These are phyloP conservation scores for Aspergillus melleus DNA, from an alignment of 2,329 filamentous ascomycete species.

Conservation along the genomic window DNA sequence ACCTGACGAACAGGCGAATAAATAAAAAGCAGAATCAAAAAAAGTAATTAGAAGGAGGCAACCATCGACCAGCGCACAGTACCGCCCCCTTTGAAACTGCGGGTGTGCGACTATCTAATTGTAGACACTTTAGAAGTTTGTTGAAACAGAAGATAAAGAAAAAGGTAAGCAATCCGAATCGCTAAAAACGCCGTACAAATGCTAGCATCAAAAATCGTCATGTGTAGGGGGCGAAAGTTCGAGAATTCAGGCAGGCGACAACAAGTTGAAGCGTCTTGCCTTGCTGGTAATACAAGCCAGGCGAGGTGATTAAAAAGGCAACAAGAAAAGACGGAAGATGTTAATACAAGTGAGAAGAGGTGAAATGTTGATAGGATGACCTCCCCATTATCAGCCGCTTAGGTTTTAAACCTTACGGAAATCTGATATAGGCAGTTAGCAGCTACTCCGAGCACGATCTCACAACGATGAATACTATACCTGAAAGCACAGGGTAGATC, in stretches of 20 bases:
- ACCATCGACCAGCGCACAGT: slow-evolving; percentile 45
- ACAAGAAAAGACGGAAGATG: slow-evolving; percentile 17
- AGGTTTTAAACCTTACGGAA: slow-evolving; percentile 60
- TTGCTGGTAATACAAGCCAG: slow-evolving; percentile 17
- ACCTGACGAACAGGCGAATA: background rate
- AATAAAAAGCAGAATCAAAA: slow-evolving; percentile 19
- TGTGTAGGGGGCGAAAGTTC: slow-evolving; percentile 16
- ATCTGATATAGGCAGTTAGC: slow-evolving; percentile 46
- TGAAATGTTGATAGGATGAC: slow-evolving; percentile 17
- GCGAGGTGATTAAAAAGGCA: slow-evolving; percentile 7
- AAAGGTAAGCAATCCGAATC: slow-evolving; percentile 29
- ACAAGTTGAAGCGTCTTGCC: slow-evolving; percentile 15
- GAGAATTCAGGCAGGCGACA: slow-evolving; percentile 16
- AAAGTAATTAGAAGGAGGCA: slow-evolving; percentile 38
- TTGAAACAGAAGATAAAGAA: slow-evolving; percentile 14
- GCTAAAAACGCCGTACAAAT: slow-evolving; percentile 48
- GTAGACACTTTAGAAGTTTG: slow-evolving; percentile 27
- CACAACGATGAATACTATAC: slow-evolving; percentile 49
- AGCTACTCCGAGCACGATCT: background rate
- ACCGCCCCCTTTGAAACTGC: slow-evolving; percentile 39
- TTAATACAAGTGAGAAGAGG: slow-evolving; percentile 30
- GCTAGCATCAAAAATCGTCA: slow-evolving; percentile 43
- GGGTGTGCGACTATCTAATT: slow-evolving; percentile 43
- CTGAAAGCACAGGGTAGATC: slow-evolving; percentile 94
- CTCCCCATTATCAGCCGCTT: slow-evolving; percentile 14